Evolutionary conservation across 2,329 filamentous ascomycete species (phyloP).

Genomic region (Aureobasidium uvarum): DNA sequence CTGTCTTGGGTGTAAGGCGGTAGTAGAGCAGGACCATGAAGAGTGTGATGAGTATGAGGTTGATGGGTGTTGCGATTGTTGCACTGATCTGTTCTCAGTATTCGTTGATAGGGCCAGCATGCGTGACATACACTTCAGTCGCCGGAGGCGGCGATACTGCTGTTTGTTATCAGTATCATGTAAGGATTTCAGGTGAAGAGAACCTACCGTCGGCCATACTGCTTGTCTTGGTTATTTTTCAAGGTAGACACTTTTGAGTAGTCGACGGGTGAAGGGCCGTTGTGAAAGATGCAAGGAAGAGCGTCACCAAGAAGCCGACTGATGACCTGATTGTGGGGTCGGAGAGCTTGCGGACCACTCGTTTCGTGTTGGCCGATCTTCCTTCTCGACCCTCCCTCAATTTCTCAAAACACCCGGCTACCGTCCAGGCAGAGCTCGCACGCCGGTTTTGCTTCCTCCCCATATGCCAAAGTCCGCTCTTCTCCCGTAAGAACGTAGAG

Average conservation of each 20-base stretch:
- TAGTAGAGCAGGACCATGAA: constrained; percentile 58
- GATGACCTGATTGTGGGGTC: constrained; percentile 2
- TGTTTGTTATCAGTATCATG: constrained; percentile 22
- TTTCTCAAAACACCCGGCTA: too few species aligned
- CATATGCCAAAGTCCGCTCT: too few species aligned
- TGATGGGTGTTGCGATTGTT: constrained; percentile 59
- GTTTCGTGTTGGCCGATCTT: not conserved
- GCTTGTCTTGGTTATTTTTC: not conserved
- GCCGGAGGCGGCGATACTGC: constrained; percentile 37
- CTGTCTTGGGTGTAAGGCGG: constrained; percentile 50
- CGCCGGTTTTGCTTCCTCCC: not conserved
- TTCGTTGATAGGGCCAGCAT: constrained; percentile 10
- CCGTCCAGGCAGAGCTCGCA: not conserved
- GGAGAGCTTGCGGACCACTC: not conserved
- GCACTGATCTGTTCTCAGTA: constrained; percentile 43
- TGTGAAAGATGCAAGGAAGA: not conserved
- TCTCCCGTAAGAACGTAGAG: too few species aligned
- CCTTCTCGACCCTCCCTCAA: not conserved
- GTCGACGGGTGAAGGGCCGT: not conserved
- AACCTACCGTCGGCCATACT: constrained; percentile 18
- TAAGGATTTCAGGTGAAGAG: too few species aligned
- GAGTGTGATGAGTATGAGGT: constrained; percentile 59
- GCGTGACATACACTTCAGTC: constrained; percentile 44
- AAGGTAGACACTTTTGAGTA: not conserved
- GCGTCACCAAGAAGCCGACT: not conserved